These are phyloP conservation scores for Backusella morwellensis DNA, from an alignment of 192 early-diverging fungal species.

Conservation along the genomic window DNA sequence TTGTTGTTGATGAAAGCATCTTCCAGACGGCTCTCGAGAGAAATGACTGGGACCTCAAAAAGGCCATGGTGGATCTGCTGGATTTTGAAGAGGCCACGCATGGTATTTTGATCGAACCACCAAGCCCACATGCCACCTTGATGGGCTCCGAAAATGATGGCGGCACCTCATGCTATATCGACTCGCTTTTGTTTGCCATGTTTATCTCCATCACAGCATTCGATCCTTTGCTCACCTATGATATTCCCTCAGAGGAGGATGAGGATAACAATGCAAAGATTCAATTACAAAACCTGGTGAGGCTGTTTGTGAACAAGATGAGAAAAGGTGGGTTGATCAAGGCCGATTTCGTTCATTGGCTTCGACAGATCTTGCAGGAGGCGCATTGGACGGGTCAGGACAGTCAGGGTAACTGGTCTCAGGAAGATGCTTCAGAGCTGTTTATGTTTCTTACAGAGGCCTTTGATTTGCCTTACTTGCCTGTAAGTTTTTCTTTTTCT, in stretches of 20 bases:
- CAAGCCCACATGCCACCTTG: neutral
- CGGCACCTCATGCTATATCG: neutral
- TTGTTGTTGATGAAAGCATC: neutral
- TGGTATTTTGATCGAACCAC: slow-evolving; percentile 25
- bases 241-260: neutral
- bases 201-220: neutral
- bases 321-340: neutral
- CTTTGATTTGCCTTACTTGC: neutral
- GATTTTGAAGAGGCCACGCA: slow-evolving; percentile 38
- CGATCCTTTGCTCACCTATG: neutral
- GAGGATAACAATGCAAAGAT: neutral
- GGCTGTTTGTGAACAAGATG: neutral
- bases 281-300: neutral
- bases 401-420: neutral
- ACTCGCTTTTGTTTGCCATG: neutral
- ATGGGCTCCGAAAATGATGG: neutral
- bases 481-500: neutral
- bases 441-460: slow-evolving; percentile 2
- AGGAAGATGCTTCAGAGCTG: slow-evolving; percentile 1
- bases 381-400: neutral
- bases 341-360: neutral
- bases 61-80: slow-evolving; percentile 21
- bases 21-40: slow-evolving; percentile 23
- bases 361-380: neutral
- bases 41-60: slow-evolving; percentile 33